Base-by-base conservation (phyloP, 2,329 filamentous ascomycete genomes). In the Cadophora sp. region DNA sequence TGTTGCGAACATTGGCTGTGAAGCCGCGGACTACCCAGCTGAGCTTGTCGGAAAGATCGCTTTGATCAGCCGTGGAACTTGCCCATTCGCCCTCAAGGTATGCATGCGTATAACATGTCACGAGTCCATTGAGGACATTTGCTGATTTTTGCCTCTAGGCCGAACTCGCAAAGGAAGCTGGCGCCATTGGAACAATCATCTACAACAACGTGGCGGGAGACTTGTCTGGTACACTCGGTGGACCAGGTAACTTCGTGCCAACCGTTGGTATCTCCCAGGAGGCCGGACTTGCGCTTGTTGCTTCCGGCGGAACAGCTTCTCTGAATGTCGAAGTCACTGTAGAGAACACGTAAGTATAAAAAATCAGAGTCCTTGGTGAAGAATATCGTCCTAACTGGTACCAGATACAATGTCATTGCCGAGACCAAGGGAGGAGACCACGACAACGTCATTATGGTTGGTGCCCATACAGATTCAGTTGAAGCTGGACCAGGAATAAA, bases 51-150 rank as follows among this genome's bases (percentile, higher is more conserved):
- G 88, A 62, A 87, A 87, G 69, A 88, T 95, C 66, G 91, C 90
- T n/a, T 83, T 94, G 40, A 84, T 94, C 73, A 82, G 84, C 43
- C 89, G 92, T 69, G 92, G 92, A 64, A 83, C 80, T 1, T 95
- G 92, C 76, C 72, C 87, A 8, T 95, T 94, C 72, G 90, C 88
- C 16, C 78, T 83, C 66, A 95, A 62, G 60, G 60, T 62, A 62
- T 24, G 43, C 24, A 26, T 48, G 19, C 24, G 1, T n/a, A 2
- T 26, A 4, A 14, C 2, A 34, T 6, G 34, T 4, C 7, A 9
- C 9, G 11, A 16, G 9, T 61, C 37, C 1, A 26, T 46, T 46
- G 34, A 31, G 43, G 22, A 34, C 16, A 14, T 37, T 12, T 34
- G 26, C 60, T 62, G 14, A 62, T 46, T 34, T 51, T 37, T 34